Evolutionary conservation across 768 basidiomycete species (phyloP), one percentile per base, ranked within the genome.

Genomic region (Tylopilus subfusipes): DNA sequence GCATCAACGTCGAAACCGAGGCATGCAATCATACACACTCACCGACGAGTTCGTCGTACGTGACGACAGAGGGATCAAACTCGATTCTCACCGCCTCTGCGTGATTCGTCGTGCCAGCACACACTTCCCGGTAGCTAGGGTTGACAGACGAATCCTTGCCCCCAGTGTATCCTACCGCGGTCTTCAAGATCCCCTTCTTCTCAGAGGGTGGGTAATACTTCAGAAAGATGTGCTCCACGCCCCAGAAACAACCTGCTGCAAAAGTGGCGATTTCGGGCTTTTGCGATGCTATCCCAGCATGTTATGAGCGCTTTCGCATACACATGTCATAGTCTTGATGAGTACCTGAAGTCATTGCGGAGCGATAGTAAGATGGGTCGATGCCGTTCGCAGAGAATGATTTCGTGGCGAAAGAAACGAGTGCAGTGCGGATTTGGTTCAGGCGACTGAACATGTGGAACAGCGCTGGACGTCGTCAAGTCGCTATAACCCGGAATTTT

Each of bases 81-180:
- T 90, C 87, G 54, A 98, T 85, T 68, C 79, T 82, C 56, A 93
- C 70, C 7, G 93, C 85, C 70, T 98, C 96, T 1, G 96, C 96
- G 68, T 97, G 93, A 44, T 85, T 81, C 4, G 96, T 98, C 22
- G 73, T 63, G 1, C 94, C 95, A 3, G 76, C 68, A 69, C 95
- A 95, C 24, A 98, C 94, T 29, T 81, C 73, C 31, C 73, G 70
- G 68, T 98, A 98, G 48, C 72, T 75, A 0, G 91, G 92, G 50
- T 81, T 77, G 48, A 63, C 70, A 19, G 75, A 76, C 13, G 76
- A 72, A 1, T 74, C 70, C 56, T 81, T 79, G 18, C 89, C 90
- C 4, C 90, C 90, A 0, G 86, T 92, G 70, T 88, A 93, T 27
- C 91, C 91, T 5, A 93, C 91, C 16, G 79, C 66, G 2, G 86